phyloP scores from a whole-genome alignment of 495 filamentous ascomycete species.

The Tuber umbilicatum region DNA sequence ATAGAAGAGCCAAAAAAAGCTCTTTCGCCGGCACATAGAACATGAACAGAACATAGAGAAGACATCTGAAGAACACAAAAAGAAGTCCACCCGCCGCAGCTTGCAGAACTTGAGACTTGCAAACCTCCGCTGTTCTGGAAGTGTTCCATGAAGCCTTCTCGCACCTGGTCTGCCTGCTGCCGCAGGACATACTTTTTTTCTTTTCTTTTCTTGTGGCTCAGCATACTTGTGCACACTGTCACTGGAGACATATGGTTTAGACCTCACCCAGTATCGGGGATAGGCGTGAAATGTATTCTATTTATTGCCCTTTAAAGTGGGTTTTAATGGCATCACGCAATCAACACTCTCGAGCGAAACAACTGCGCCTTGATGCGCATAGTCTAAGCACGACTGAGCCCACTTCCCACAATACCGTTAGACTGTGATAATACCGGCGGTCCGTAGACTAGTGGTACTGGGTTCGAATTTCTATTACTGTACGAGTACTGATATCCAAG shows the following conservation, averaged over 20 bases:
- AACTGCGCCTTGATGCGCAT: neutral
- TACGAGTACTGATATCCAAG: too few relatives aligned
- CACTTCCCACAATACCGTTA: neutral
- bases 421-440: neutral
- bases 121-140: neutral
- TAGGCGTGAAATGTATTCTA: neutral
- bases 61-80: neutral
- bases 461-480: neutral
- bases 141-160: neutral
- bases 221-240: neutral
- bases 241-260: neutral
- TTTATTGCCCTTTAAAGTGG: neutral
- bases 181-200: neutral
- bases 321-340: neutral
- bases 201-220: neutral
- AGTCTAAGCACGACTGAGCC: neutral
- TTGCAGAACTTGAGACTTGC: neutral
- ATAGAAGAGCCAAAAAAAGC: neutral
- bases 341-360: neutral
- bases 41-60: neutral
- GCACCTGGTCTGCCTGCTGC: neutral
- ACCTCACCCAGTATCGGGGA: neutral
- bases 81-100: neutral
- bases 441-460: neutral
- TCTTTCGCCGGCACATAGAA: neutral